Base-by-base conservation (phyloP, 306 rosid genomes). In the Rosa persica region DNA sequence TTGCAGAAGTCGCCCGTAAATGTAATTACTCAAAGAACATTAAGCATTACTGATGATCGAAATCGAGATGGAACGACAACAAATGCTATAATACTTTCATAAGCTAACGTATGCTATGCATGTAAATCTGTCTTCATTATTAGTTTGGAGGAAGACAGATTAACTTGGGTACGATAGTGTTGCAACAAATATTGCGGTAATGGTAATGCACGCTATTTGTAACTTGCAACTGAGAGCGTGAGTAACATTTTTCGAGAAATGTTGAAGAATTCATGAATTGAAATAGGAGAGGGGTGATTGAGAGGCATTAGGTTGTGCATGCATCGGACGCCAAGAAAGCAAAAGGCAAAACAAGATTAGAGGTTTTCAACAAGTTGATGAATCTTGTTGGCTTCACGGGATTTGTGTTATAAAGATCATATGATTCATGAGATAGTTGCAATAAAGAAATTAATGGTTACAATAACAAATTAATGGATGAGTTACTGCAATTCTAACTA, bases 351-450 rank as follows among this genome's bases (percentile, higher is more conserved):
- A 9, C 15, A 57, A 57, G 64, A n/a, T 22, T 17, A 19, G 23
- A 52, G 38, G 36, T 10, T 46, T 65, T 47, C 51, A 38, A 15
- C 3, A 16, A 54, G 67, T 30, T 68, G 57, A 34, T 44, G 71
- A 39, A 12, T 70, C 71, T 61, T 76, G 77, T 42, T 67, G 52
- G 55, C 3, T 73, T 80, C 85, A 80, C 82, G 85, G 78, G 80
- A 57, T 60, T 68, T 73, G 71, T 46, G 73, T 61, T 52, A 25
- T 39, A 0, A 8, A 66, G 46, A 17, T 77, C 73, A 72, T 67
- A 64, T 10, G 81, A 15, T 38, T 80, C 81, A 47, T 72, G 81
- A 55, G 23, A n/a, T 27, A 8, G 65, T 36, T 25, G 23, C 36
- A 25, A 39, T 19, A 16, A 61, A 27, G 20, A 62, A 60, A 27